phyloP scores from a whole-genome alignment of 164 flowering plant genomes.

The Vitis rupestris region DNA sequence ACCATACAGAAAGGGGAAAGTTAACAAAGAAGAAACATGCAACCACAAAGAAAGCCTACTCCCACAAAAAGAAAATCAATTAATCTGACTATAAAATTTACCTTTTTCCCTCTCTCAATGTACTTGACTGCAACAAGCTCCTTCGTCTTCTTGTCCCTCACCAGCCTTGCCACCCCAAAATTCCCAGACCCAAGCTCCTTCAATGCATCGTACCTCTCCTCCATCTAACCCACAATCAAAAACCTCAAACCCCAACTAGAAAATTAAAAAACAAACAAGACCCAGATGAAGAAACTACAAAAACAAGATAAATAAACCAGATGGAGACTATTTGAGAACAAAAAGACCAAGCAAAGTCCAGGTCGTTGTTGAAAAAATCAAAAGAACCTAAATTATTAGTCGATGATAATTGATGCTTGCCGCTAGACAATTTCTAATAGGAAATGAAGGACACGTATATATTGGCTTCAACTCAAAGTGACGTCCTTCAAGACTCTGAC shows the following conservation, averaged over 20 bases:
- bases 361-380: too few species aligned
- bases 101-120: conserved; percentile 57
- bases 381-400: too few species aligned
- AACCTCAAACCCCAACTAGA: conserved; percentile 1
- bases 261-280: not conserved
- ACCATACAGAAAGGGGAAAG: too few species aligned
- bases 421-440: too few species aligned
- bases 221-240: conserved; percentile 24
- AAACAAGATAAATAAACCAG: not conserved
- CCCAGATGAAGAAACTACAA: not conserved
- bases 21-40: too few species aligned
- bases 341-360: too few species aligned
- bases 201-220: conserved; percentile 52
- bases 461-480: not conserved
- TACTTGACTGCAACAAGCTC: conserved; percentile 59
- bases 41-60: not conserved
- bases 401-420: too few species aligned
- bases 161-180: conserved; percentile 57
- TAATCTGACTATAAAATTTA: conserved; percentile 3
- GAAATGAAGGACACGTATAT: too few species aligned
- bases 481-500: not conserved
- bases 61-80: not conserved
- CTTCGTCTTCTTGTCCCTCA: conserved; percentile 54
- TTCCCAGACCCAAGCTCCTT: conserved; percentile 56
- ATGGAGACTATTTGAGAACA: not conserved